Base-by-base conservation (phyloP, 2,329 filamentous ascomycete species). In the Hortaea sp. region DNA sequence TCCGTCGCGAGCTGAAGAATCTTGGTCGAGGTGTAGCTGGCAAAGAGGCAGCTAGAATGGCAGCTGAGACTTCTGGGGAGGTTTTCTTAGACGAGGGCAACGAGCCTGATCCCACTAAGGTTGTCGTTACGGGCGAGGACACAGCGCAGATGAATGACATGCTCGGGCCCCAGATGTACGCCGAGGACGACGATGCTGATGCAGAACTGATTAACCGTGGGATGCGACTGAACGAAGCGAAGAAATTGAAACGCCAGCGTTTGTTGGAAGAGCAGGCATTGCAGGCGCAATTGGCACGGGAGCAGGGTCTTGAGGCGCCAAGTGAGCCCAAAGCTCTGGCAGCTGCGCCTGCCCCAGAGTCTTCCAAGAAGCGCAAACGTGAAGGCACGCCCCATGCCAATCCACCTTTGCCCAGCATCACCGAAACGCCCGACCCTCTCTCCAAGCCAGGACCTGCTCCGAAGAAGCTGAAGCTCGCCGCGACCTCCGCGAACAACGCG, bases 151-250 rank as follows among this genome's bases (percentile, higher is more conserved):
- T 63, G 44, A 58, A 54, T 39, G 58, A 56, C 9, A 58, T 62
- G 46, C 54, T 64, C 11, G 60, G 57, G 4, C 55, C 58, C 6
- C 57, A 56, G 39, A 50, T 55, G 9, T 58, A 59, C 39, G 55
- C 50, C 11, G 63, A 63, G 35, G 60, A 63, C 38, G 60, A 62
- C 5, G 62, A 63, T 46, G 78, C 84, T 31, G 81, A 85, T 52
- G 74, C 78, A 31, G 77, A 78, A 44, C 71, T 81, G 10, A 80
- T 79, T 59, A 84, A 87, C 62, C 75, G 83, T 43, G 84, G 84
- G 6, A 85, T 88, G 79, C 83, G 85, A 58, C 71, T 88, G 27
- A 88, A 88, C 59, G 83, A 86, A 56, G 81, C 85, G 2, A 88
- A 86, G 65, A 85, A 84, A 60, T 67, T 83, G 7, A 86, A 86